Evolutionary conservation across 495 filamentous ascomycete species (phyloP).

Genomic region (Chaetomium cochliodes): DNA sequence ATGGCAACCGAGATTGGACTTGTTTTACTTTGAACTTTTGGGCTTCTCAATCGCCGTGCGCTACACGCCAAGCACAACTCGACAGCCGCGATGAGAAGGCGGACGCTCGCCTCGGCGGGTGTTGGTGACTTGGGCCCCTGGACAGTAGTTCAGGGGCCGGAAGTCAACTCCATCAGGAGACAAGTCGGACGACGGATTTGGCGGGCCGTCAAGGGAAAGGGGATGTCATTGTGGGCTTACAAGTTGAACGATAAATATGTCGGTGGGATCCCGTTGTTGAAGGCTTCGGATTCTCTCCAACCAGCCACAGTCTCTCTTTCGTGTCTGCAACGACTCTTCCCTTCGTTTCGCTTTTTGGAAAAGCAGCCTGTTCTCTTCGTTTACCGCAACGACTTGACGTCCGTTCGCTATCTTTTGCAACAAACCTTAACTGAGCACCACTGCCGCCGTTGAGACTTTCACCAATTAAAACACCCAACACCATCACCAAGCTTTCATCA

Average conservation of each 20-base stretch:
- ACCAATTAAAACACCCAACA: not conserved
- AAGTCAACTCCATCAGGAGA: not conserved
- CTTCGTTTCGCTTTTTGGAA: not conserved
- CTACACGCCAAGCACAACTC: not conserved
- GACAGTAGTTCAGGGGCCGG: not conserved
- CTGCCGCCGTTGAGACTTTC: constrained; percentile 1
- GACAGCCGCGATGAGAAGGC: not conserved
- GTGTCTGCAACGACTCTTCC: not conserved
- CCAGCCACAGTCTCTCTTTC: constrained; percentile 13
- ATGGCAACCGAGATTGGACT: not conserved
- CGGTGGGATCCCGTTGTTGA: not conserved
- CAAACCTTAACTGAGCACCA: not conserved
- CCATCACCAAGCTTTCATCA: not conserved
- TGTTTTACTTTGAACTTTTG: not conserved
- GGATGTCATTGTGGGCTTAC: not conserved
- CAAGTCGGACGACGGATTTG: not conserved
- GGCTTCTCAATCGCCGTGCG: not conserved
- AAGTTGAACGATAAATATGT: not conserved
- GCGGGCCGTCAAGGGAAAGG: not conserved
- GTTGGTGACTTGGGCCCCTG: not conserved
- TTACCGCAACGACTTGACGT: constrained; percentile 9
- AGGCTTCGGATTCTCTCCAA: not conserved
- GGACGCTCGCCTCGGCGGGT: not conserved
- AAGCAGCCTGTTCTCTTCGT: constrained; percentile 6
- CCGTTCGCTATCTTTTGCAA: constrained; percentile 1